Conservation (phyloP, 148 eudicot species). For the Rhododendron molle region DNA sequence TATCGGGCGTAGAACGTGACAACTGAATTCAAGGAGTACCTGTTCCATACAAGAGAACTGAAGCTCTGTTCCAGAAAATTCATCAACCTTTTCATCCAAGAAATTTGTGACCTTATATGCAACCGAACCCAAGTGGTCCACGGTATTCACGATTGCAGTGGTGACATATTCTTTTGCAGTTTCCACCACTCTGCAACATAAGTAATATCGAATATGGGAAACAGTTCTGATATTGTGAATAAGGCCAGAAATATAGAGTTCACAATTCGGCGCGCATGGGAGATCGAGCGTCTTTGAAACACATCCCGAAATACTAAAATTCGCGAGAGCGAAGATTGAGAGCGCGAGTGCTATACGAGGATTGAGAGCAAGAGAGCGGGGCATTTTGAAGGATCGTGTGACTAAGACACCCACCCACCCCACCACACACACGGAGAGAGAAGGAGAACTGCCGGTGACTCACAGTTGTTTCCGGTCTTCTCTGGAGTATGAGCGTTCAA, state of each 20-base stretch:
- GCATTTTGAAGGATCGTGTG: no score
- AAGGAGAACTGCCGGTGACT: slow-evolving; percentile 9
- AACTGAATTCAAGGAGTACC: slow-evolving; percentile 20
- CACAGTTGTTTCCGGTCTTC: slow-evolving; percentile 36
- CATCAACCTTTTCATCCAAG: slow-evolving; percentile 39
- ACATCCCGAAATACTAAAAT: neutral
- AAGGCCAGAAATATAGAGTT: neutral
- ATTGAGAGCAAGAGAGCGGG: neutral
- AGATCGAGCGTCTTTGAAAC: neutral
- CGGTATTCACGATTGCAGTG: slow-evolving; percentile 36
- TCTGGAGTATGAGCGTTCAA: slow-evolving; percentile 32
- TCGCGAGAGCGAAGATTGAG: neutral
- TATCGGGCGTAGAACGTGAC: neutral
- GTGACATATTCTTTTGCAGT: slow-evolving; percentile 36
- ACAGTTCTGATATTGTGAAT: neutral
- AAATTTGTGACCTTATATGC: slow-evolving; percentile 34
- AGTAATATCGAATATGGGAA: neutral
- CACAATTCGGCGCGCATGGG: neutral
- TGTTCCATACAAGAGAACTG: slow-evolving; percentile 33
- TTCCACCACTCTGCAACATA: slow-evolving; percentile 29
- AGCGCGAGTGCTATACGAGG: neutral
- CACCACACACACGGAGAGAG: neutral
- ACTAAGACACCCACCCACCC: no score
- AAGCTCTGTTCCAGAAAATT: slow-evolving; percentile 28
- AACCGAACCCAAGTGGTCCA: slow-evolving; percentile 53